These are phyloP conservation scores for Sphagnum magellanicum DNA, from an alignment of 228 moss, liverwort and hornwort genomes.

Conservation along the genomic window DNA sequence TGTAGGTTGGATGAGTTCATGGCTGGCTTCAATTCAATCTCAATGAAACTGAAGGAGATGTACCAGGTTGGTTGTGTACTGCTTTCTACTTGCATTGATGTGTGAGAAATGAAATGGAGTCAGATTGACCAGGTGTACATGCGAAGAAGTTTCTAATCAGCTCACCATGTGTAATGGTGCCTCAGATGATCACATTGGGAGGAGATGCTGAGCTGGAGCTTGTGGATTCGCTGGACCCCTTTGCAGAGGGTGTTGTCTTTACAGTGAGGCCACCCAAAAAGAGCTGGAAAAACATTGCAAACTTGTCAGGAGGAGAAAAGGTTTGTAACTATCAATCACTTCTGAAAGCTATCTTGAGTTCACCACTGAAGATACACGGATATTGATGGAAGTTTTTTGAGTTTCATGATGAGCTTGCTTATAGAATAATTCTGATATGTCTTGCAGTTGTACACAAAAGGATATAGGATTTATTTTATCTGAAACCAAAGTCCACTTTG, in stretches of 20 bases:
- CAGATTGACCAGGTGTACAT: not conserved
- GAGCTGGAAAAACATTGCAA: conserved; percentile 97
- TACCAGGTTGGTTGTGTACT: conserved; percentile 57
- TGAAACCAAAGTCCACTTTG: too few species aligned
- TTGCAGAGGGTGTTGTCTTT: conserved; percentile 97
- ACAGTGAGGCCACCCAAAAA: conserved; percentile 97
- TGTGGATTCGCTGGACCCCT: conserved; percentile 93
- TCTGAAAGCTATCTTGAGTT: not conserved
- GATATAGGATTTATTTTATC: too few species aligned
- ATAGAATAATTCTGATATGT: too few species aligned
- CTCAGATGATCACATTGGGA: conserved; percentile 96
- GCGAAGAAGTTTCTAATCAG: not conserved
- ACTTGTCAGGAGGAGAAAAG: conserved; percentile 98
- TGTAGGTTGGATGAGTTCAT: conserved; percentile 93
- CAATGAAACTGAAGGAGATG: conserved; percentile 98
- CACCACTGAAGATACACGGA: too few species aligned
- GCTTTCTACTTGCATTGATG: not conserved
- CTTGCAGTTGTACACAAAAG: too few species aligned
- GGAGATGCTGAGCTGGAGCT: conserved; percentile 99
- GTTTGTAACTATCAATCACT: conserved; percentile 13
- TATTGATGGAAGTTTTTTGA: too few species aligned
- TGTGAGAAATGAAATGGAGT: too few species aligned
- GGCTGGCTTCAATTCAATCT: conserved; percentile 94
- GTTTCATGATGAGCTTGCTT: too few species aligned
- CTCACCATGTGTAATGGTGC: not conserved